A percentile compares a stretch with the other conserved stretches of the same genome.
phyloP scores from a whole-genome alignment of 768 basidiomycete genomes.

The Chlorophyllum brunneum region DNA sequence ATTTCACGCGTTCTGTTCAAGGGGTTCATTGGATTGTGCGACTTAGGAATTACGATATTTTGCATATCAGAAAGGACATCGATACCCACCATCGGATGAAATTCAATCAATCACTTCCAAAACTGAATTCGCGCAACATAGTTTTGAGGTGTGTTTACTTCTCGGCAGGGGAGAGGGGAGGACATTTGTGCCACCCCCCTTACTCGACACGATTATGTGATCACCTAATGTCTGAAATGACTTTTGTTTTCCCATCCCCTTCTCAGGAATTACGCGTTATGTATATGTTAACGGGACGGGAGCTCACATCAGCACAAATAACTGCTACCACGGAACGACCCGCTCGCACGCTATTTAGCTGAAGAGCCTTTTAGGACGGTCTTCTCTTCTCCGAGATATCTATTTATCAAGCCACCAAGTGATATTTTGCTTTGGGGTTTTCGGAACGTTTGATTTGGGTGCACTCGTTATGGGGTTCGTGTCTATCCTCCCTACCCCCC shows the following conservation, averaged over 20 bases:
- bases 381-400: no score
- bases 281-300: constrained; percentile 13
- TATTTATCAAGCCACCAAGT: no score
- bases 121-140: constrained; percentile 14
- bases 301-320: constrained; percentile 16
- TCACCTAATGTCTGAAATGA: background rate
- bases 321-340: constrained; percentile 1
- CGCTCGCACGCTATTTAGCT: background rate
- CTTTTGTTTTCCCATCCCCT: background rate
- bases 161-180: background rate
- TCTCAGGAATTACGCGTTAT: constrained; percentile 16
- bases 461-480: no score
- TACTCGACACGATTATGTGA: background rate
- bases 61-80: constrained; percentile 12
- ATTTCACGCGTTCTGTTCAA: background rate
- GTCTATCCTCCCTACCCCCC: no score
- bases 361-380: no score
- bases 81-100: constrained; percentile 1
- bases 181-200: no score
- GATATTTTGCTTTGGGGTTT: no score
- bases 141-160: constrained; percentile 16
- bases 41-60: constrained; percentile 16
- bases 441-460: no score
- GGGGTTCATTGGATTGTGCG: background rate
- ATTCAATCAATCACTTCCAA: constrained; percentile 13